Percentiles rank a stretch among this genome's conserved stretches.
Conservation (phyloP, 2,329 filamentous ascomycete species). For the Aspergillaceae sp. region DNA sequence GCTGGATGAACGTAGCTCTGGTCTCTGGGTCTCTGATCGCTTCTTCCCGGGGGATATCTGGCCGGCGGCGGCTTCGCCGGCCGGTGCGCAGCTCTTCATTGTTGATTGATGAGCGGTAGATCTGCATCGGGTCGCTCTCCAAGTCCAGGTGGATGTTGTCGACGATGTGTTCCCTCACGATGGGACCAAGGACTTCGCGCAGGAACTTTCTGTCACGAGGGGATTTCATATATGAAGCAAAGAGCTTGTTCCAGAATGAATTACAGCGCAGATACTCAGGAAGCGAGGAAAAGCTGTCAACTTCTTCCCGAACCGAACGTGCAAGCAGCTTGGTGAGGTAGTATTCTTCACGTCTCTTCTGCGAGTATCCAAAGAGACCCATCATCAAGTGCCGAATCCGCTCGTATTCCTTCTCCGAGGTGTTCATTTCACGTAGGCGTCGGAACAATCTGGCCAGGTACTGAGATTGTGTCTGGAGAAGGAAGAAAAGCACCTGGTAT, state of each 20-base stretch:
- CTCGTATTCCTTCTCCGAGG: conserved; percentile 85
- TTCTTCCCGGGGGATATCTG: conserved; percentile 80
- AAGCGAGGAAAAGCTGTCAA: conserved; percentile 61
- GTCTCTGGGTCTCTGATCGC: conserved; percentile 96
- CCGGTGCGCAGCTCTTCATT: conserved; percentile 95
- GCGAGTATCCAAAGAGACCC: conserved; percentile 92
- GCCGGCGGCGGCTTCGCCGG: conserved; percentile 66
- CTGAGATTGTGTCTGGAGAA: conserved; percentile 89
- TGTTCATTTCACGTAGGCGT: conserved; percentile 71
- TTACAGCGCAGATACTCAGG: conserved; percentile 84
- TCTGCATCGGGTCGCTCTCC: conserved; percentile 95
- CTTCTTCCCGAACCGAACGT: conserved; percentile 74
- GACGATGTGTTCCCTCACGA: conserved; percentile 86
- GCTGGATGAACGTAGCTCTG: conserved; percentile 82
- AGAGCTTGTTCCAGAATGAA: conserved; percentile 85
- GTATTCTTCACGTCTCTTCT: conserved; percentile 94
- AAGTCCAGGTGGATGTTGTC: conserved; percentile 85
- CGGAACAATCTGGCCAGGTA: conserved; percentile 87
- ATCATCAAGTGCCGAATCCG: conserved; percentile 89
- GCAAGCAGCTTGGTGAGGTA: conserved; percentile 84
- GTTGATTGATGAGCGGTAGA: conserved; percentile 90
- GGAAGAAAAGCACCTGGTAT: conserved; percentile 96
- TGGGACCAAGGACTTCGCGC: conserved; percentile 70
- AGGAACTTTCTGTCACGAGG: conserved; percentile 89
- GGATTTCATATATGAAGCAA: conserved; percentile 79